Percentiles rank a stretch among this genome's conserved stretches.
Evolutionary conservation across 371 early-diverging fungal genomes (phyloP).

Genomic region (Mortierella sp.): DNA sequence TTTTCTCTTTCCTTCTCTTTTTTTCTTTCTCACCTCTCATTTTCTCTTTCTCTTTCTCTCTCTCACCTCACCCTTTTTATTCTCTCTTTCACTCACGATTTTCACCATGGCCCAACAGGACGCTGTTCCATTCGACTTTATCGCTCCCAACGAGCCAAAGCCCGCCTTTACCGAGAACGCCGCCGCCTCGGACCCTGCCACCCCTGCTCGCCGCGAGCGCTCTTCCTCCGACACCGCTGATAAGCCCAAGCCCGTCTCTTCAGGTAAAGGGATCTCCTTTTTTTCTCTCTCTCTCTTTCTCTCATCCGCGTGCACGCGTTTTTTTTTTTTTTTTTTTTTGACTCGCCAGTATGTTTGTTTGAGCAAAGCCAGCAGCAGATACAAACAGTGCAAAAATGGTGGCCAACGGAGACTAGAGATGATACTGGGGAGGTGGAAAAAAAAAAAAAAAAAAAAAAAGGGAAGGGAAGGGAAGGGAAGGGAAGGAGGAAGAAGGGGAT

Average conservation of each 20-base stretch:
- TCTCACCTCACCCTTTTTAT: not conserved
- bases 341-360: not conserved
- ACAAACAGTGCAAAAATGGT: not conserved
- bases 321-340: not conserved
- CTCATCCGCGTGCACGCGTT: not conserved
- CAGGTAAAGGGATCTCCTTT: constrained; percentile 23
- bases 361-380: no score
- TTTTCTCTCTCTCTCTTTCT: not conserved
- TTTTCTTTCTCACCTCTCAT: not conserved
- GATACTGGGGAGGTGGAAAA: no score
- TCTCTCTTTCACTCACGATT: not conserved
- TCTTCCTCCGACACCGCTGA: constrained; percentile 40
- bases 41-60: not conserved
- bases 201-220: constrained; percentile 39
- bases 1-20: not conserved
- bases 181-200: constrained; percentile 7
- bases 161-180: constrained; percentile 32
- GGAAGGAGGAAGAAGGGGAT: not conserved
- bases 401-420: no score
- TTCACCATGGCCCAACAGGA: constrained; percentile 30
- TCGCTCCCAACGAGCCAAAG: constrained; percentile 18
- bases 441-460: not conserved
- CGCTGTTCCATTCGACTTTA: constrained; percentile 14
- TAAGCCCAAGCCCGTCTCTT: constrained; percentile 13
- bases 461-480: not conserved